Conservation (phyloP, 2,329 filamentous ascomycete species). For the Didymella lethalis region DNA sequence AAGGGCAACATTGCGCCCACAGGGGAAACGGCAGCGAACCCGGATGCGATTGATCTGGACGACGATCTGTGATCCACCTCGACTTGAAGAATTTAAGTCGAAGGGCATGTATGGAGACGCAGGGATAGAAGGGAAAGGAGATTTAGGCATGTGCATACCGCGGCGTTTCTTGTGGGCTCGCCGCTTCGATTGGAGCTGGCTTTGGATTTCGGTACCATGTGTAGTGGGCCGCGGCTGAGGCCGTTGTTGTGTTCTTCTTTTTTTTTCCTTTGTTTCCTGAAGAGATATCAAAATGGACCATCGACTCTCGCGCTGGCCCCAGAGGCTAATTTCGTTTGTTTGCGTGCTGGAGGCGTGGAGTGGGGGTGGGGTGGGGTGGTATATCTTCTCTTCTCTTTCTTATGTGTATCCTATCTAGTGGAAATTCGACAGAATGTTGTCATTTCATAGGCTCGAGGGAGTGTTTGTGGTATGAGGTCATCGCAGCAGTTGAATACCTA, state of each 20-base stretch:
- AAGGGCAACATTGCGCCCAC: conserved; percentile 65
- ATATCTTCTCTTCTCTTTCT: not conserved
- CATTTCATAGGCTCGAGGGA: not conserved
- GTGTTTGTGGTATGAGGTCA: not conserved
- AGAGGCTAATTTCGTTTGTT: not conserved
- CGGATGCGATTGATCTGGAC: conserved; percentile 85
- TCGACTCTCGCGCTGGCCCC: not conserved
- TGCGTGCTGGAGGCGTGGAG: no score
- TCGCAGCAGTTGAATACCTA: not conserved
- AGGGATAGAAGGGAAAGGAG: not conserved
- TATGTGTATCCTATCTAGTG: not conserved
- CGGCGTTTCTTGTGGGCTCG: not conserved
- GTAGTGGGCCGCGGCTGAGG: not conserved
- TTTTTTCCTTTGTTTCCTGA: not conserved
- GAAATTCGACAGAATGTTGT: not conserved
- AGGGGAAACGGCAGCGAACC: conserved; percentile 67
- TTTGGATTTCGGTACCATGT: not conserved
- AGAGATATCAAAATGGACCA: not conserved
- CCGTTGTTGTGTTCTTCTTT: not conserved
- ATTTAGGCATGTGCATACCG: conserved; percentile 1
- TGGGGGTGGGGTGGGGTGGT: not conserved
- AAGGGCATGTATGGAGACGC: not conserved
- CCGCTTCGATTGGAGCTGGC: not conserved
- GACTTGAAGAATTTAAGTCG: not conserved
- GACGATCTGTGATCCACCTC: conserved; percentile 45